These are phyloP conservation scores for Cornus suecica DNA, from an alignment of 148 eudicot species.

Conservation along the genomic window DNA sequence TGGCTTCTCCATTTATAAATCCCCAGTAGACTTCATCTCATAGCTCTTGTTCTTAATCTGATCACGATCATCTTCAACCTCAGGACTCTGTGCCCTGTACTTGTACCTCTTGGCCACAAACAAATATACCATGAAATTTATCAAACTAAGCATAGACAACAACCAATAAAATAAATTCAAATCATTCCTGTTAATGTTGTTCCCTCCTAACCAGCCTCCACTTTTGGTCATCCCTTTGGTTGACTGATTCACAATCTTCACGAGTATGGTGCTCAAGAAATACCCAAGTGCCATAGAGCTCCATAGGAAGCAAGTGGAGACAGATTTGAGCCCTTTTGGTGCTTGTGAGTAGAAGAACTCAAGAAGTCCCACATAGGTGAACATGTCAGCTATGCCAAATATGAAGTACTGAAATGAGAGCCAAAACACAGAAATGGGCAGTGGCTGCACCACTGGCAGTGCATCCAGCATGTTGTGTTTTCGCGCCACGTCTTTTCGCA, in stretches of 20 bases:
- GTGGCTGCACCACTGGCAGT: conserved; percentile 27
- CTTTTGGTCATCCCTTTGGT: conserved; percentile 26
- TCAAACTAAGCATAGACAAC: conserved; percentile 28
- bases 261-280: conserved; percentile 39
- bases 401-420: conserved; percentile 39
- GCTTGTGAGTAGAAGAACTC: conserved; percentile 53
- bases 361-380: conserved; percentile 44
- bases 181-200: conserved; percentile 40
- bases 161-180: conserved; percentile 43
- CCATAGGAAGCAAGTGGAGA: conserved; percentile 50
- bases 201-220: conserved; percentile 50
- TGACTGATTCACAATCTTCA: conserved; percentile 33
- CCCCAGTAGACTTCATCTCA: neutral
- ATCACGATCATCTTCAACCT: neutral
- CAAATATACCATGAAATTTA: conserved; percentile 36
- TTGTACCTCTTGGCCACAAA: conserved; percentile 40
- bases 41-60: neutral
- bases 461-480: conserved; percentile 39
- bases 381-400: conserved; percentile 55
- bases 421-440: conserved; percentile 48
- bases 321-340: conserved; percentile 39
- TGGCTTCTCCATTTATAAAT: neutral
- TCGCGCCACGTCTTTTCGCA: conserved; percentile 32
- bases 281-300: conserved; percentile 47
- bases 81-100: conserved; percentile 22